These are phyloP conservation scores for Sarcomyxa edulis DNA, from an alignment of 768 basidiomycete genomes.

Conservation along the genomic window DNA sequence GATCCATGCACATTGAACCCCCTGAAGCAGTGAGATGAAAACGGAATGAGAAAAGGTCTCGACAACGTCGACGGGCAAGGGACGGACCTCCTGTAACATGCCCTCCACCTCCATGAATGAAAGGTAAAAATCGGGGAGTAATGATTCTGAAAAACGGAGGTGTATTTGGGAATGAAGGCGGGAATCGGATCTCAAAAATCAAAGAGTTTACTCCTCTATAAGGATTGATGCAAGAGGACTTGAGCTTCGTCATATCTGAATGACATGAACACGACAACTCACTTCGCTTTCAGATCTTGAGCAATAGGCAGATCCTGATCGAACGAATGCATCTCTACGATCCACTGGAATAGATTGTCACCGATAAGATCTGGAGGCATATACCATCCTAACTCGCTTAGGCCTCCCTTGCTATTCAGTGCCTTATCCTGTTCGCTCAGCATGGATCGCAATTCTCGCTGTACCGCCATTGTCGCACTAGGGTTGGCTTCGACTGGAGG, in stretches of 20 bases:
- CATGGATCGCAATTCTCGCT: conserved; percentile 57
- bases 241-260: not conserved
- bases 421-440: conserved; percentile 51
- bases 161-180: conserved; percentile 56
- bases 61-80: not conserved
- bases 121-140: conserved; percentile 67
- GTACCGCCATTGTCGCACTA: conserved; percentile 51
- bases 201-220: conserved; percentile 54
- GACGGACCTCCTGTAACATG: conserved; percentile 56
- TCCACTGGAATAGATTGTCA: conserved; percentile 70
- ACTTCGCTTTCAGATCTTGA: conserved; percentile 50
- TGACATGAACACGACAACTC: conserved; percentile 12
- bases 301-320: conserved; percentile 56
- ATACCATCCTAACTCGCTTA: conserved; percentile 66
- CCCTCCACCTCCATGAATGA: conserved; percentile 66
- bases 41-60: conserved; percentile 2
- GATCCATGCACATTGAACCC: conserved; percentile 73
- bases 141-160: conserved; percentile 78
- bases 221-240: no score
- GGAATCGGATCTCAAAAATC: conserved; percentile 71
- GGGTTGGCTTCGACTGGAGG: conserved; percentile 55
- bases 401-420: conserved; percentile 21
- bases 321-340: conserved; percentile 70
- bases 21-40: conserved; percentile 26
- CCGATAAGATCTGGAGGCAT: conserved; percentile 60